Evolutionary conservation across 345 rosid genomes (phyloP), one percentile per base, ranked within the genome.

Genomic region (Alliaria petiolata): DNA sequence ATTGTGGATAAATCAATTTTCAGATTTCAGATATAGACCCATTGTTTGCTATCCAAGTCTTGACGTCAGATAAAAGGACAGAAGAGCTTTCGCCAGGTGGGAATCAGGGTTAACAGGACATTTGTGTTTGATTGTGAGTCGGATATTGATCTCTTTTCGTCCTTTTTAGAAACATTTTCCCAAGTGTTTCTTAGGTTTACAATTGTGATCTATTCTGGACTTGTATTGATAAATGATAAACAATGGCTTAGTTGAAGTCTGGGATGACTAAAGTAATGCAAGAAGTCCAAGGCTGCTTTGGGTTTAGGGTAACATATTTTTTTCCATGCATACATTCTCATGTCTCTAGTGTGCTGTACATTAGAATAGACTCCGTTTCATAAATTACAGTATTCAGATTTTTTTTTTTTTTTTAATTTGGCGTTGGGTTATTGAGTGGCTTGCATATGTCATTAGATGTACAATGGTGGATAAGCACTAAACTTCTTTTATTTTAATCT

Each of bases 11-110:
- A 67, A 49, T 70, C 58, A 71, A 50, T 44, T 79, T 56, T 79
- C 79, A 95, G 99, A 80, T 95, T 78, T 87, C 98, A 59, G 99
- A 95, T 63, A 57, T 88, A 69, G 85, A 82, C 43, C 86, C 89
- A 42, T 69, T 80, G 35, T 92, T 92, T 79, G 98, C 97, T 19
- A 89, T 92, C 69, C 88, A 81, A 79, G 81, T 95, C 74, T 81
- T 95, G 89, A 95, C 98, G 60, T 95, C 99, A 36, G 93, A 81
- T 16, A 87, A 79, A 82, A 82, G 98, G 73, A 71, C 62, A 35
- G 65, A 80, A 74, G 90, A 88, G 72, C 86, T 95, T 75, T 80
- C 87, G 7, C 89, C 98, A 52, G 93, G 96, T 95, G 80, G 73
- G 81, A 64, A 46, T 64, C 34, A 8, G 76, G 70, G 44, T 55